Percentiles rank a stretch among this genome's conserved stretches.
phyloP scores from a whole-genome alignment of 2,329 filamentous ascomycete genomes.

The Stagonosporopsis vannaccii region DNA sequence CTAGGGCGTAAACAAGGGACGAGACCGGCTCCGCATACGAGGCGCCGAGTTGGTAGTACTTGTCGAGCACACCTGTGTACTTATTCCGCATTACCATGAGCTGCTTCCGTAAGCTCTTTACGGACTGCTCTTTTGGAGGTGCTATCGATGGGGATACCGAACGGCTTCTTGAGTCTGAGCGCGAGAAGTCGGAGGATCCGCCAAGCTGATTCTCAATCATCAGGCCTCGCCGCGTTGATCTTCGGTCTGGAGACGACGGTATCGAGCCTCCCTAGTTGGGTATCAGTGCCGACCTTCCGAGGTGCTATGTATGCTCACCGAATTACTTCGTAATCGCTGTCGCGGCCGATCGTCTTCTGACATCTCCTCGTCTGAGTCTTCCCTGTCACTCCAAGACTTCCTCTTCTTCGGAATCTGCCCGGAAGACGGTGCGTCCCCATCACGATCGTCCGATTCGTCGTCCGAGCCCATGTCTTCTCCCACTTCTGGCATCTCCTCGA shows the following conservation, averaged over 20 bases:
- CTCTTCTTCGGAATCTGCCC: slow-evolving; percentile 49
- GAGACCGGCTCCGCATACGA: slow-evolving; percentile 96
- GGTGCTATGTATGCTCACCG: slow-evolving; percentile 61
- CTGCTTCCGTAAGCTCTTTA: slow-evolving; percentile 73
- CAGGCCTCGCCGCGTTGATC: slow-evolving; percentile 67
- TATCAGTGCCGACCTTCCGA: slow-evolving; percentile 11
- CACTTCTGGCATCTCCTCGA: slow-evolving; percentile 89
- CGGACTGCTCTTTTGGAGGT: slow-evolving; percentile 68
- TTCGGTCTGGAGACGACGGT: slow-evolving; percentile 69
- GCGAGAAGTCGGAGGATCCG: slow-evolving; percentile 50
- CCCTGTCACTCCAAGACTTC: slow-evolving; percentile 61
- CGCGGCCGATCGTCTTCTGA: slow-evolving; percentile 78
- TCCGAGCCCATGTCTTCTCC: slow-evolving; percentile 74
- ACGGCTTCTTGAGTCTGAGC: slow-evolving; percentile 49
- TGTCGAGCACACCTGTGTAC: slow-evolving; percentile 76
- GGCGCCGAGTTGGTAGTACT: slow-evolving; percentile 85
- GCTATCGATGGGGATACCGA: slow-evolving; percentile 45
- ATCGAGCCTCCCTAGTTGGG: slow-evolving; percentile 62
- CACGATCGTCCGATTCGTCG: slow-evolving; percentile 58
- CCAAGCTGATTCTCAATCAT: slow-evolving; percentile 40
- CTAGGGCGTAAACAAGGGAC: slow-evolving; percentile 91
- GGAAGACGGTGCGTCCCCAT: slow-evolving; percentile 43
- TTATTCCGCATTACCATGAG: slow-evolving; percentile 78
- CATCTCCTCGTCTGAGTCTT: slow-evolving; percentile 67
- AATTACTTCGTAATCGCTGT: slow-evolving; percentile 87